Evolutionary conservation across 2,329 filamentous ascomycete genomes (phyloP), one percentile per base, ranked within the genome.

Genomic region (Aspergillus arachidicola): DNA sequence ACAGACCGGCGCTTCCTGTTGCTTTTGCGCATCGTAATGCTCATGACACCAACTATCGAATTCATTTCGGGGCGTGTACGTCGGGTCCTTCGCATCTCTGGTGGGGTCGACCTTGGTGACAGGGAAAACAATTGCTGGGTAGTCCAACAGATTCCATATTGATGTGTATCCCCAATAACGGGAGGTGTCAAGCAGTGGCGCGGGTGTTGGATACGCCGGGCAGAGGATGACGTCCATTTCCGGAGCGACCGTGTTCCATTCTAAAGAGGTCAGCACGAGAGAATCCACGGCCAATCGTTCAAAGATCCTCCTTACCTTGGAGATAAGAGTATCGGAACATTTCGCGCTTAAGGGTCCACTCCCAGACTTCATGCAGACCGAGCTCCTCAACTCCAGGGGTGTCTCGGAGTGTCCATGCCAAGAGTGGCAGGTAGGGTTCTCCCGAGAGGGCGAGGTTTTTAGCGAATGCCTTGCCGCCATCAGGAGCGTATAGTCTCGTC

Each of bases 71-170:
- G 57, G 57, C 10, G n/a, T 53, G 30, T 59, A 51, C 4, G 21
- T 38, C 4, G 16, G 21, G 34, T 59, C 55, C 30, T 58, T 55
- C n/a, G 9, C 38, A 32, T 62, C 84, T 16, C 76, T 68, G 0
- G 68, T 68, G 1, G 78, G 78, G 59, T 84, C 79, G 1, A 82
- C 80, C 48, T 76, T 71, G 1, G 78, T 79, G 1, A 85, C 86
- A 0, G 89, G 89, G 70, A 91, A 89, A 0, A 87, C 82, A 2
- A 85, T 74, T 11, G 82, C 84, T 0, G 89, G 87, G 72, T 90
- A 90, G 72, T 92, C 88, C 1, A 91, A 81, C 48, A 91, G 69
- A 71, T 91, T 92, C 87, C 88, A 91, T 64, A 88, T 84, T 0
- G 83, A 79, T 0, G 87, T 90, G 68, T 91, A 92, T 1, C 83